Conservation (phyloP, 345 rosid species). For the Populus nigra region DNA sequence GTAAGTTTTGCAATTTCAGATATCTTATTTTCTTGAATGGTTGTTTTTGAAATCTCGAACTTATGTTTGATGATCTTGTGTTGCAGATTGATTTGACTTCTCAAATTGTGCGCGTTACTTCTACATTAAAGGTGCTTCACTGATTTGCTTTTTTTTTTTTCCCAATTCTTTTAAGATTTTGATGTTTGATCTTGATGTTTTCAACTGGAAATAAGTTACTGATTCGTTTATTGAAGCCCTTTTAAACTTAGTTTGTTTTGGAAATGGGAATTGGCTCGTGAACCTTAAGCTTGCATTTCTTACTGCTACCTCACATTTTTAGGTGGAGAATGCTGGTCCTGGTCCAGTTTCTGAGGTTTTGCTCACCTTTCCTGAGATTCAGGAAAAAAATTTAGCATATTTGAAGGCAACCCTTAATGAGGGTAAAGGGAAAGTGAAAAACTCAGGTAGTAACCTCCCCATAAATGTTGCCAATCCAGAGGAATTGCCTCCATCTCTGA, state of each 20-base stretch:
- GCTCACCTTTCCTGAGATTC: constrained; percentile 66
- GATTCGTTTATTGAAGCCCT: neutral
- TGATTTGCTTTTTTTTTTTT: neutral
- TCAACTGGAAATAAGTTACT: neutral
- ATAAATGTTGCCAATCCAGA: constrained; percentile 35
- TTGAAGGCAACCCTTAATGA: constrained; percentile 47
- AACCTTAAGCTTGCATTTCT: neutral
- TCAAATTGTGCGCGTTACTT: constrained; percentile 64
- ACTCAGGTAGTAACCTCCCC: constrained; percentile 42
- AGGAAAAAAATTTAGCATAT: constrained; percentile 63
- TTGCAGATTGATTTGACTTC: constrained; percentile 84
- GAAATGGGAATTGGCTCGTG: neutral
- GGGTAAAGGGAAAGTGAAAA: constrained; percentile 73
- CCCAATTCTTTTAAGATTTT: neutral
- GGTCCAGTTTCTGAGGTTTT: constrained; percentile 62
- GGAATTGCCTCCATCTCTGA: constrained; percentile 60
- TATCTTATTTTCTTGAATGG: neutral
- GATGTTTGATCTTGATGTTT: neutral
- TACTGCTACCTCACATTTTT: neutral
- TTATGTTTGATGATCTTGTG: neutral
- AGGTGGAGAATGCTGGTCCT: constrained; percentile 76
- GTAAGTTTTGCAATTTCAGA: constrained; percentile 49
- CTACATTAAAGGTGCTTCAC: constrained; percentile 63
- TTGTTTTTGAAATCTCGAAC: neutral
- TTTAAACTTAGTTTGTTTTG: neutral